Evolutionary conservation across 1,284 basidiomycete species (phyloP).

Genomic region (Fistulina hepatica): DNA sequence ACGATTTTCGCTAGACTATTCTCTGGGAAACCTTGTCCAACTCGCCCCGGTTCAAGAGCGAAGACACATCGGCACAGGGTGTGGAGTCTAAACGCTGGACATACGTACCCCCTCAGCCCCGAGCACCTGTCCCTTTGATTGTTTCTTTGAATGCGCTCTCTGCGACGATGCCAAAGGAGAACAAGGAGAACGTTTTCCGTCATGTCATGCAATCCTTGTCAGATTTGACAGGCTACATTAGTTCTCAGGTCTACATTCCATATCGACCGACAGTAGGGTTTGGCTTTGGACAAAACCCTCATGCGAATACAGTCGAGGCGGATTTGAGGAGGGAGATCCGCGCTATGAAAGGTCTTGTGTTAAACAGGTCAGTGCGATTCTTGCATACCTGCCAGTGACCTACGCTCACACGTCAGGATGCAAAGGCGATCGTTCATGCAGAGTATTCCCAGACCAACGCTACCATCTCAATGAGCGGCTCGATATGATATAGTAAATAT

Average conservation of each 20-base stretch:
- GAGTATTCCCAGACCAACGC: no score
- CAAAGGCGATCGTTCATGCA: no score
- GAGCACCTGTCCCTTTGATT: constrained; percentile 36
- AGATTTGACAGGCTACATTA: constrained; percentile 58
- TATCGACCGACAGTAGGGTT: constrained; percentile 27
- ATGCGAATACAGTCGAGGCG: constrained; percentile 39
- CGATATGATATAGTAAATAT: no score
- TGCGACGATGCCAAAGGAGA: constrained; percentile 30
- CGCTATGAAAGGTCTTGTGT: constrained; percentile 54
- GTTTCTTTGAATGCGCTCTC: constrained; percentile 37
- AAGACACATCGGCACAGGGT: constrained; percentile 17
- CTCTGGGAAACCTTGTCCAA: constrained; percentile 52
- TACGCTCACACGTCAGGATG: no score
- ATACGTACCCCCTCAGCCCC: constrained; percentile 28
- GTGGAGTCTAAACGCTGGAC: constrained; percentile 42
- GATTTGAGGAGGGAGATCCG: constrained; percentile 54
- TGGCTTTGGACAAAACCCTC: constrained; percentile 17
- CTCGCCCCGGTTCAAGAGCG: constrained; percentile 35
- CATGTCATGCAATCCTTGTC: constrained; percentile 46
- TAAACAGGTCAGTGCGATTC: constrained; percentile 50
- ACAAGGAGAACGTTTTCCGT: constrained; percentile 31
- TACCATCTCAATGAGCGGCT: no score
- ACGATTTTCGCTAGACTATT: background rate
- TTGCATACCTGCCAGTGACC: no score
- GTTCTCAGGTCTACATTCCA: constrained; percentile 45